Base-by-base conservation (phyloP, 2,329 filamentous ascomycete species). In the Hypoxylon sp. region DNA sequence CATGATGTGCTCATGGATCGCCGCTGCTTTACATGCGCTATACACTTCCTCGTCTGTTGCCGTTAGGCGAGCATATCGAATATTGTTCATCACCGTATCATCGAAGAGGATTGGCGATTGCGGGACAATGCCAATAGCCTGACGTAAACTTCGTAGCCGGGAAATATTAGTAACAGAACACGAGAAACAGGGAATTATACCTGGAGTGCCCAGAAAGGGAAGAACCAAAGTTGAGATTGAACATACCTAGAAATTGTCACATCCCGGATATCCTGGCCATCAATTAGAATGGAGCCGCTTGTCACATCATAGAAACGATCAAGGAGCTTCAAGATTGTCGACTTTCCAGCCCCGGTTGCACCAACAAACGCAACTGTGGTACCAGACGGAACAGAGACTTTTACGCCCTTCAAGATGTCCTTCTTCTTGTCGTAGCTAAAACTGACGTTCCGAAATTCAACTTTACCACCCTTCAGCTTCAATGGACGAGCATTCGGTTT, bases 361-460 rank as follows among this genome's bases (percentile, higher is more conserved):
- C 87, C 87, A 7, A 89, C 87, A 76, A 89, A 87, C 10, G 87
- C 87, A 25, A 87, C 83, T 0, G 86, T 88, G 60, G 83, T 83
- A 13, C 87, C 85, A 2, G 84, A 81, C 6, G 82, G 77, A 32
- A 85, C 83, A 36, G 80, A 79, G 65, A 90, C 83, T 65, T 80
- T 84, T 65, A 89, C 79, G 45, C 84, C 75, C 67, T 87, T 84
- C 78, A 90, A 82, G 69, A 88, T 86, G 36, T 83, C 79, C 76
- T 87, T 88, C 74, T 87, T 84, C 69, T 84, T 84, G 76, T 89
- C 86, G 74, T 90, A 90, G 41, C 84, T 86, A 71, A 90, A 90
- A 71, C 77, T 80, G 59, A 90, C 86, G 25, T 82, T 74, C 19
- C 85, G 79, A 67, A 90, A 89, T 19, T 85, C 80, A 34, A 90